Percentiles rank a stretch among this genome's conserved stretches.
phyloP scores from a whole-genome alignment of 2,329 filamentous ascomycete genomes.

The Lasiodiplodia gonubiensis region DNA sequence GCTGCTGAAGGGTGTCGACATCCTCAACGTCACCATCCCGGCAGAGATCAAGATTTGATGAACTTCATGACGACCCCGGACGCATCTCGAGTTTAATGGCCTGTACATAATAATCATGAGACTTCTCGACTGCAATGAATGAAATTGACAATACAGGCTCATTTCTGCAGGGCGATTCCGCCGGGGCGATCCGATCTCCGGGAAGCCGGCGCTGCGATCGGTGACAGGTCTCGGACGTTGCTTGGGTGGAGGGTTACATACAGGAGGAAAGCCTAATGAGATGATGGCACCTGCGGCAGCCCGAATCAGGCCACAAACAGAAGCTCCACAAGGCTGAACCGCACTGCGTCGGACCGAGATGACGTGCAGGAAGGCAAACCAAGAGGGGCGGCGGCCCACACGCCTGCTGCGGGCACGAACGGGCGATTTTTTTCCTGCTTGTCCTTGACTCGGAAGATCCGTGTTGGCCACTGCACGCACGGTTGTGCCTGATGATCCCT shows the following conservation, averaged over 20 bases:
- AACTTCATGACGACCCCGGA: neutral
- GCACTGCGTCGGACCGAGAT: conserved; percentile 18
- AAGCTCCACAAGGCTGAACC: conserved; percentile 25
- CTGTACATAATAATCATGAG: conserved; percentile 20
- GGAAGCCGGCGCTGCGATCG: neutral
- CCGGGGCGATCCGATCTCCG: conserved; percentile 3
- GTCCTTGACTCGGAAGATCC: conserved; percentile 22
- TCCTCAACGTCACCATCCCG: conserved; percentile 52
- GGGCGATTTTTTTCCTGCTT: neutral
- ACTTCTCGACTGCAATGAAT: neutral
- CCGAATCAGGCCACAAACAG: conserved; percentile 12
- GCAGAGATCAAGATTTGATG: conserved; percentile 54
- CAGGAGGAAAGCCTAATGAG: conserved; percentile 13
- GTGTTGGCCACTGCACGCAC: conserved; percentile 10
- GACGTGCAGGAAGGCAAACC: conserved; percentile 20
- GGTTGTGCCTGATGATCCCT: conserved; percentile 20
- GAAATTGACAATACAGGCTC: neutral
- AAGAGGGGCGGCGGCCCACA: conserved; percentile 6
- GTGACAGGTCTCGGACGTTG: neutral
- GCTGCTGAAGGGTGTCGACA: conserved; percentile 65
- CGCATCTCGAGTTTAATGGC: neutral
- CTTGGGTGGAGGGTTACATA: neutral
- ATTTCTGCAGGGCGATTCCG: neutral
- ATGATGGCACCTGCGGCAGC: neutral
- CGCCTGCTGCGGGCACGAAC: conserved; percentile 11